A percentile compares a stretch with the other conserved stretches of the same genome.
Evolutionary conservation across 2,329 filamentous ascomycete species (phyloP).

Genomic region (Cladosporium sp.): DNA sequence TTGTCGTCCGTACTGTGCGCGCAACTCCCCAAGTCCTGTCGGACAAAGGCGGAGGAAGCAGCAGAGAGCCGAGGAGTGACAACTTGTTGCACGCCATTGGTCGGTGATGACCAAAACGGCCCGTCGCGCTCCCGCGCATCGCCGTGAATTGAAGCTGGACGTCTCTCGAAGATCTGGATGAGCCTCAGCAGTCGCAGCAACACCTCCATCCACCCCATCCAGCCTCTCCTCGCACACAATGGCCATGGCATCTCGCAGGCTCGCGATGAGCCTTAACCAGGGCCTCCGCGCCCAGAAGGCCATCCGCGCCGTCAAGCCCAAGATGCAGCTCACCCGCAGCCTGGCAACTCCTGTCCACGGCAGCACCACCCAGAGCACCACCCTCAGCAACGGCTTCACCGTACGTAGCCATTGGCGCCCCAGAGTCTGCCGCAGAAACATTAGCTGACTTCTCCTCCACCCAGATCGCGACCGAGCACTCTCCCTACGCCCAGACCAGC

Average conservation of each 20-base stretch:
- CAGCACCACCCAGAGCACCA: slow-evolving; percentile 91
- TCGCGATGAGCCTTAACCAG: slow-evolving; percentile 90
- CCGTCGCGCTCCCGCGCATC: not conserved
- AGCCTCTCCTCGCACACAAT: slow-evolving; percentile 27
- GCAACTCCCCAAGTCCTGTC: not conserved
- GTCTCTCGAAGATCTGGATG: slow-evolving; percentile 9
- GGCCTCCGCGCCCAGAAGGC: slow-evolving; percentile 83
- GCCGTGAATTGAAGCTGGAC: not conserved
- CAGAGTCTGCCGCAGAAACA: not conserved
- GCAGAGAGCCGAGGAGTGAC: not conserved
- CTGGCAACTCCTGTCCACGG: slow-evolving; percentile 80
- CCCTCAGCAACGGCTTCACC: slow-evolving; percentile 94
- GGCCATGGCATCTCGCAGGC: slow-evolving; percentile 90
- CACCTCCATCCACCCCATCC: slow-evolving; percentile 35
- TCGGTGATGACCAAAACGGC: too few relatives aligned
- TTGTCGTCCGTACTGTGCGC: not conserved
- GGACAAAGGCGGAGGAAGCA: not conserved
- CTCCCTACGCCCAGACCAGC: slow-evolving; percentile 95
- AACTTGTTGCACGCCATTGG: not conserved
- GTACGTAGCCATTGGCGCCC: slow-evolving; percentile 47
- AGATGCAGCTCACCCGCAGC: slow-evolving; percentile 68
- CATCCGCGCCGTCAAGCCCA: slow-evolving; percentile 63
- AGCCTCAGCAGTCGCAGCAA: slow-evolving; percentile 17
- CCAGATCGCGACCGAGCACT: slow-evolving; percentile 96
- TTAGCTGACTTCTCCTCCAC: slow-evolving; percentile 15